phyloP scores from a whole-genome alignment of 768 basidiomycete genomes.

The Hygrocybe punicea region DNA sequence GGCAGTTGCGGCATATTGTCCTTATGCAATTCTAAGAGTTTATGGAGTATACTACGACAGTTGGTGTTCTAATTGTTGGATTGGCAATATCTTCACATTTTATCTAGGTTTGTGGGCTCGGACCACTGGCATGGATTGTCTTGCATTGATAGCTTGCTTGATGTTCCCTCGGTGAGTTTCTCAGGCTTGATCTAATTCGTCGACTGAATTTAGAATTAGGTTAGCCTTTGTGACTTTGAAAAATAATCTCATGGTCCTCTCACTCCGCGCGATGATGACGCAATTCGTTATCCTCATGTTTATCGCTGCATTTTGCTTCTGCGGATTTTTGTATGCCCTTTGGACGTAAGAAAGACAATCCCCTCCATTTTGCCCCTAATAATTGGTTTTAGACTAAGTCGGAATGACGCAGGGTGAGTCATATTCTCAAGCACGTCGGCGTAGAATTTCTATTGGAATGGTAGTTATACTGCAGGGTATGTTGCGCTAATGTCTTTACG shows the following conservation, averaged over 20 bases:
- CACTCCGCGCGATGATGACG: slow-evolving; percentile 86
- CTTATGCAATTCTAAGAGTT: slow-evolving; percentile 72
- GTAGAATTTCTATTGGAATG: slow-evolving; percentile 6
- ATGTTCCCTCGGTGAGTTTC: slow-evolving; percentile 75
- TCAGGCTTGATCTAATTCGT: not conserved
- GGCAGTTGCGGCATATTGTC: slow-evolving; percentile 70
- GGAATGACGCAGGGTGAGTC: slow-evolving; percentile 55
- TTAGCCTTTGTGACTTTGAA: slow-evolving; percentile 89
- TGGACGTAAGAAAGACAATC: slow-evolving; percentile 68
- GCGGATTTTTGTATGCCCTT: slow-evolving; percentile 87
- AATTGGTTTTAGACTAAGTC: slow-evolving; percentile 49
- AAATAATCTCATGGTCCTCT: slow-evolving; percentile 74
- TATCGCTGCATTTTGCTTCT: slow-evolving; percentile 86
- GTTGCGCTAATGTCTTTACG: not conserved
- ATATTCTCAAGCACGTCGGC: not conserved
- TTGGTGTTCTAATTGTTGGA: slow-evolving; percentile 29
- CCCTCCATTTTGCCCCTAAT: slow-evolving; percentile 3
- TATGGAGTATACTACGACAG: slow-evolving; percentile 74
- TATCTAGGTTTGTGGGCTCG: slow-evolving; percentile 60
- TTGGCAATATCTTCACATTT: slow-evolving; percentile 5
- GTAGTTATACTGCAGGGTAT: slow-evolving; percentile 32
- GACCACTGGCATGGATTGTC: slow-evolving; percentile 70
- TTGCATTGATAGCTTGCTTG: slow-evolving; percentile 85
- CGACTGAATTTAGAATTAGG: slow-evolving; percentile 36
- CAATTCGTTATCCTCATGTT: slow-evolving; percentile 84